Base-by-base conservation (phyloP, 352 stramenopile species). In the Phytopythium aichiense region DNA sequence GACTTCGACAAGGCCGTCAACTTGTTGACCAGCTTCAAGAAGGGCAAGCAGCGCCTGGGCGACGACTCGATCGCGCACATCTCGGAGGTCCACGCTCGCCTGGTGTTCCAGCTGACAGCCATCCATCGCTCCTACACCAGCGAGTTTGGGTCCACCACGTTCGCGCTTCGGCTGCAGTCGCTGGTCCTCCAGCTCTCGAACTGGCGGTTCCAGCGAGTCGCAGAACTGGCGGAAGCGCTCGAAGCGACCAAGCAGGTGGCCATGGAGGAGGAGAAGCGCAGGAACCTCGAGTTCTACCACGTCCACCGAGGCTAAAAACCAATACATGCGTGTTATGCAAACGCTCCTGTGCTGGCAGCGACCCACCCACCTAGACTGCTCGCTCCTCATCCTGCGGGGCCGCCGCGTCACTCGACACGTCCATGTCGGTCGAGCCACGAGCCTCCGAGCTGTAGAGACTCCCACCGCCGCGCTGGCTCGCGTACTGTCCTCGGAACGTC, bases 221-320 rank as follows among this genome's bases (percentile, higher is more conserved):
- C 74, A 23, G 43, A 66, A 16, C 56, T 89, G 2, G 33, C 79
- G 22, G 31, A 15, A 46, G 60, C 56, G 23, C 66, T 89, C 4
- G 46, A 67, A 2, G 20, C 28, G 0, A 60, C 68, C 13, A 75
- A 73, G 54, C 23, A 56, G 0, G 31, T 68, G 12, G 81, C 65
- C 0, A 67, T 73, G 15, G 31, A 66, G 23, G 81, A 91, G 56
- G 81, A 91, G 51, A 72, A 77, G 46, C 73, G 82, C 28, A 68
- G 79, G 20, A 91, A 89, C 60, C 76, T 91, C 50, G 81, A 91
- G 64, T 88, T 91, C 65, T 84, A 72, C 64, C 79, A 91, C 63
- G 69, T 84, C 2, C 72, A 80, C 28, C 46, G 58, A 56, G n/a
- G 40, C 18, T 48, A 48, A 2, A 23, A 23, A 37, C 15, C 25